These are phyloP conservation scores for Fusarium dimerum DNA, from an alignment of 2,329 filamentous ascomycete genomes.

Conservation along the genomic window DNA sequence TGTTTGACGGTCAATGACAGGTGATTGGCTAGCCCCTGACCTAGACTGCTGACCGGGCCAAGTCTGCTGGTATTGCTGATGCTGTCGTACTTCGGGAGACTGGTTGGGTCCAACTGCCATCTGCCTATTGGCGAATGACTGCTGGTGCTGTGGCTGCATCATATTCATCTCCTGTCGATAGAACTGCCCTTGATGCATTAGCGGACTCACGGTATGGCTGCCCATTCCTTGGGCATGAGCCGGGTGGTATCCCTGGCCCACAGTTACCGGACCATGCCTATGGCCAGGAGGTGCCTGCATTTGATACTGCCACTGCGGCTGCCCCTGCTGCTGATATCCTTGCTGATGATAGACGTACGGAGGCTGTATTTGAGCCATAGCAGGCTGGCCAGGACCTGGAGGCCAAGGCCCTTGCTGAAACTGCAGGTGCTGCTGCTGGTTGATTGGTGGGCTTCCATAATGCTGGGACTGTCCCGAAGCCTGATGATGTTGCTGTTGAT, in stretches of 20 bases:
- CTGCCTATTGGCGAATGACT: neutral
- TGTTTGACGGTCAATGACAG: slow-evolving; percentile 4
- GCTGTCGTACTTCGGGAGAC: neutral
- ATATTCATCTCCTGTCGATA: slow-evolving; percentile 7
- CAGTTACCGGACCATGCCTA: slow-evolving; percentile 40
- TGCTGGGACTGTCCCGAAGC: slow-evolving; percentile 12
- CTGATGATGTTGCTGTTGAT: slow-evolving; percentile 11
- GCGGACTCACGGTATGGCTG: slow-evolving; percentile 29
- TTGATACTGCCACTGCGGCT: slow-evolving; percentile 17
- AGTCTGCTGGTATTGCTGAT: neutral
- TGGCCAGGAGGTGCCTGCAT: slow-evolving; percentile 27
- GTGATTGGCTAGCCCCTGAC: slow-evolving; percentile 14
- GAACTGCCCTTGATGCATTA: slow-evolving; percentile 12
- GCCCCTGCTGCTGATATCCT: neutral
- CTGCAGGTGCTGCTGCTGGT: slow-evolving; percentile 17
- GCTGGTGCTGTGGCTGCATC: slow-evolving; percentile 13
- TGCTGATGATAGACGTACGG: slow-evolving; percentile 11
- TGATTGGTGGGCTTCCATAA: slow-evolving; percentile 11
- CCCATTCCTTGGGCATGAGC: slow-evolving; percentile 39
- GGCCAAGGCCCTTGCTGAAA: slow-evolving; percentile 1
- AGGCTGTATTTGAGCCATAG: slow-evolving; percentile 10
- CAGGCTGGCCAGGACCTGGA: slow-evolving; percentile 3
- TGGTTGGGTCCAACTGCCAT: neutral
- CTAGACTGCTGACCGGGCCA: slow-evolving; percentile 1
- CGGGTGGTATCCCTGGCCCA: slow-evolving; percentile 37